Evolutionary conservation across 345 rosid species (phyloP).

Genomic region (Brassica cretica): DNA sequence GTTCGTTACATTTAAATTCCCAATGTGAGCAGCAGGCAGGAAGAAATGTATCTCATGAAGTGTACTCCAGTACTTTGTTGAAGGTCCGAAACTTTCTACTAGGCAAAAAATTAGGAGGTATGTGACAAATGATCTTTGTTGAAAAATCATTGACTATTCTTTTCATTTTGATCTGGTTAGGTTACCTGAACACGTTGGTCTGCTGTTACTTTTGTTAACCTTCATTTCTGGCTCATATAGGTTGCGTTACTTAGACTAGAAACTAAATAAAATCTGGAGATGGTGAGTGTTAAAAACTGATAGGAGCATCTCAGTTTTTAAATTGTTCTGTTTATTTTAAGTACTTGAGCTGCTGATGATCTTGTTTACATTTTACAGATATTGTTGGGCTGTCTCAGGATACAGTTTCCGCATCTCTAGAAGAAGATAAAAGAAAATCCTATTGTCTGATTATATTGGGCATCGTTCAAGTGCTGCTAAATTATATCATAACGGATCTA

Average conservation of each 20-base stretch:
- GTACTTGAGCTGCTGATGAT: constrained; percentile 15
- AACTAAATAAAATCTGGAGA: constrained; percentile 1
- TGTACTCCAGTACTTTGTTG: constrained; percentile 56
- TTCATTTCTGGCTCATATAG: constrained; percentile 9
- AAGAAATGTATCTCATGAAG: constrained; percentile 49
- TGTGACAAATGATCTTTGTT: constrained; percentile 13
- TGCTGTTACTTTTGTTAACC: background rate
- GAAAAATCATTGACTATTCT: background rate
- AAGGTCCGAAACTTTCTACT: constrained; percentile 54
- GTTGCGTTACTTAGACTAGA: constrained; percentile 4
- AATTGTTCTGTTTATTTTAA: constrained; percentile 1
- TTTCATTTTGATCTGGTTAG: background rate
- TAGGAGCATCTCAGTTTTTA: background rate
- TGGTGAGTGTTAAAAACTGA: background rate
- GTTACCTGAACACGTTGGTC: background rate
- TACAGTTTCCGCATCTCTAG: constrained; percentile 47
- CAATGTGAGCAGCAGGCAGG: constrained; percentile 51
- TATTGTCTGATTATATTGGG: constrained; percentile 55
- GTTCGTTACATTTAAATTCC: background rate
- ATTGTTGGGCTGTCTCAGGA: constrained; percentile 58
- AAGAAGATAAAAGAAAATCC: constrained; percentile 59
- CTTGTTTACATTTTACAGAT: constrained; percentile 49
- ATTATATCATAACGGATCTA: constrained; percentile 52
- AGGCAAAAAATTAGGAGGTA: constrained; percentile 60
- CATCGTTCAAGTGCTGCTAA: constrained; percentile 64